These are phyloP conservation scores for Kwoniella shivajii DNA, from an alignment of 1,284 basidiomycete genomes.

Conservation along the genomic window DNA sequence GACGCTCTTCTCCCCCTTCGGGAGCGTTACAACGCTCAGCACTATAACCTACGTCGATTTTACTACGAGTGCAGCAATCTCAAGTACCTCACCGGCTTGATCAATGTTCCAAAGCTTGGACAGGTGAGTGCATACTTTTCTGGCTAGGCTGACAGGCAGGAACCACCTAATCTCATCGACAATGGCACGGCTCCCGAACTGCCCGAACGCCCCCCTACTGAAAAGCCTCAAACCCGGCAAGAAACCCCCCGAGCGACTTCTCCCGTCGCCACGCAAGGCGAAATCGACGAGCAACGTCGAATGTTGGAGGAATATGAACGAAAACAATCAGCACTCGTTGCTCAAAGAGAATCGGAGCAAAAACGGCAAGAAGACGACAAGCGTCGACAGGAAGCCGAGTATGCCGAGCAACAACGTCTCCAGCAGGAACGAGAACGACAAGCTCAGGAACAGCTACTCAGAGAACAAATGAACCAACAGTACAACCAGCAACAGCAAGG, in stretches of 20 bases:
- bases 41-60: slow-evolving; percentile 87
- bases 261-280: slow-evolving; percentile 71
- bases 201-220: slow-evolving; percentile 77
- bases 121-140: slow-evolving; percentile 60
- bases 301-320: slow-evolving; percentile 97
- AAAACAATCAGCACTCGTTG: slow-evolving; percentile 80
- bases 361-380: slow-evolving; percentile 74
- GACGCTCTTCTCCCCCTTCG: slow-evolving; percentile 84
- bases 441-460: slow-evolving; percentile 82
- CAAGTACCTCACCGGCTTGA: slow-evolving; percentile 91
- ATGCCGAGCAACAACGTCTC: slow-evolving; percentile 64
- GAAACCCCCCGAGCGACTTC: slow-evolving; percentile 65
- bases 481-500: slow-evolving; percentile 63
- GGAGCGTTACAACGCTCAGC: slow-evolving; percentile 82
- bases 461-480: slow-evolving; percentile 72
- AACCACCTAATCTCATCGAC: slow-evolving; percentile 90
- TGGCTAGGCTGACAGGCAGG: slow-evolving; percentile 57
- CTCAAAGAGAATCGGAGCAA: slow-evolving; percentile 82
- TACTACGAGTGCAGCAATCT: slow-evolving; percentile 98
- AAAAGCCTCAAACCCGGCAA: slow-evolving; percentile 37
- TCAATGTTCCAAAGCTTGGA: slow-evolving; percentile 94
- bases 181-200: slow-evolving; percentile 80
- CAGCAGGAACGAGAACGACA: slow-evolving; percentile 82
- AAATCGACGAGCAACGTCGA: slow-evolving; percentile 88
- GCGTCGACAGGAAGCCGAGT: slow-evolving; percentile 81